These are phyloP conservation scores for Fraxinus baroniana DNA, from an alignment of 305 asterid genomes.

Conservation along the genomic window DNA sequence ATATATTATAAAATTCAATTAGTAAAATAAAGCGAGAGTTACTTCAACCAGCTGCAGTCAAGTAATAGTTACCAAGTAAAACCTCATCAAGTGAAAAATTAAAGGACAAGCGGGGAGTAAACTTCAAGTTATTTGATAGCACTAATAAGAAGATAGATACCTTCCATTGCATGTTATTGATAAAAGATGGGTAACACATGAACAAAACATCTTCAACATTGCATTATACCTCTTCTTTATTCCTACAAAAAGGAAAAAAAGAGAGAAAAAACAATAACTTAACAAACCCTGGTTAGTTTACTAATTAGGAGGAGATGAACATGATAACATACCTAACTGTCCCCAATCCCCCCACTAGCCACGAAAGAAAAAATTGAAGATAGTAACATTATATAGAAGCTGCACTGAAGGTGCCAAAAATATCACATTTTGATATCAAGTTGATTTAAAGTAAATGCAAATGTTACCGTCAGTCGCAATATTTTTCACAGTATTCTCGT, in stretches of 20 bases:
- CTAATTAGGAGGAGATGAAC: constrained; percentile 10
- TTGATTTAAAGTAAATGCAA: not conserved
- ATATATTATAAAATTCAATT: not conserved
- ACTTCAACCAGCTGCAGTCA: constrained; percentile 13
- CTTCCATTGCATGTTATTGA: constrained; percentile 57
- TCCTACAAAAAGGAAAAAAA: constrained; percentile 44
- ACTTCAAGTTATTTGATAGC: constrained; percentile 1
- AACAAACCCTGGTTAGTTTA: constrained; percentile 21
- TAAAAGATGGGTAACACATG: constrained; percentile 50
- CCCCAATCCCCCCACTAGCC: not conserved
- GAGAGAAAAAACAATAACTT: constrained; percentile 18
- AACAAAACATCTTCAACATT: constrained; percentile 56
- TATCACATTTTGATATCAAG: not conserved
- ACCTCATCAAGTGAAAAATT: not conserved
- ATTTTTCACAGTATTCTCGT: constrained; percentile 40
- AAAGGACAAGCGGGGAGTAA: not conserved
- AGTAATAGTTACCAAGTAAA: not conserved
- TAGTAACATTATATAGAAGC: not conserved
- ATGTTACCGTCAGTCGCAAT: constrained; percentile 55
- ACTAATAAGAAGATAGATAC: constrained; percentile 35
- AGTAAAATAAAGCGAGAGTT: constrained; percentile 9
- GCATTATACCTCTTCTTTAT: constrained; percentile 47
- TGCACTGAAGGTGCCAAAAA: constrained; percentile 2
- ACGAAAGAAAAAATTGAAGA: not conserved
- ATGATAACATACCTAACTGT: constrained; percentile 7